phyloP scores from a whole-genome alignment of 2,329 filamentous ascomycete species.

The Xylariaceae sp. region DNA sequence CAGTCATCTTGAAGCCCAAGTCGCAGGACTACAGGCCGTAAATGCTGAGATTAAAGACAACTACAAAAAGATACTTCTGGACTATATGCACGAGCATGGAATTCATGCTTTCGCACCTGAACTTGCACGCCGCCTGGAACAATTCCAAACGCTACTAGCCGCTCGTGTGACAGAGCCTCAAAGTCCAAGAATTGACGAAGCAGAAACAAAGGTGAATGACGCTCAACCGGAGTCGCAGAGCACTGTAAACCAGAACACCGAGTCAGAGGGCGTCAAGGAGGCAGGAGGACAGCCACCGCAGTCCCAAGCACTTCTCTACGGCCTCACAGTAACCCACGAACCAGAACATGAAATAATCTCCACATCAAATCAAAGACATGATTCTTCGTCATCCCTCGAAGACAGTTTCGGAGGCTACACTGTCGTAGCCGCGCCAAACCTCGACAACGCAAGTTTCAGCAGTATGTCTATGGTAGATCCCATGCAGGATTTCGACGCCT shows the following conservation, averaged over 20 bases:
- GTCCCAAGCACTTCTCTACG: slow-evolving; percentile 13
- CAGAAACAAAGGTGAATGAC: slow-evolving; percentile 11
- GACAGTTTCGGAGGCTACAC: slow-evolving; percentile 38
- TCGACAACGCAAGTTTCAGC: slow-evolving; percentile 54
- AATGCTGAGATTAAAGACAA: slow-evolving; percentile 73
- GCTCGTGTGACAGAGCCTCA: slow-evolving; percentile 46
- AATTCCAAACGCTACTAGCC: slow-evolving; percentile 55
- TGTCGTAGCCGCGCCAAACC: slow-evolving; percentile 49
- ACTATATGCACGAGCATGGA: slow-evolving; percentile 57
- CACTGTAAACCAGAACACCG: background rate
- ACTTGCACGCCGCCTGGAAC: slow-evolving; percentile 57
- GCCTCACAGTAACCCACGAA: slow-evolving; percentile 16
- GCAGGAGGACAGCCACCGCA: background rate
- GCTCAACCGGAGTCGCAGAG: no score
- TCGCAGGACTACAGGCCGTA: slow-evolving; percentile 64
- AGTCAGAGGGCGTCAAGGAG: background rate
- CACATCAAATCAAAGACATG: background rate
- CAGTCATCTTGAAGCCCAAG: slow-evolving; percentile 66
- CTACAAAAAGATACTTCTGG: slow-evolving; percentile 62
- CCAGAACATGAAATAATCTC: slow-evolving; percentile 7
- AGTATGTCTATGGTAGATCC: slow-evolving; percentile 30
- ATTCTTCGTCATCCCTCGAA: slow-evolving; percentile 3
- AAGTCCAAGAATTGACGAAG: slow-evolving; percentile 29
- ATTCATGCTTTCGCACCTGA: slow-evolving; percentile 55
- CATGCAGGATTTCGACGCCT: slow-evolving; percentile 23